phyloP scores from a whole-genome alignment of 768 basidiomycete species.

The Xerocomellus dryophilus region DNA sequence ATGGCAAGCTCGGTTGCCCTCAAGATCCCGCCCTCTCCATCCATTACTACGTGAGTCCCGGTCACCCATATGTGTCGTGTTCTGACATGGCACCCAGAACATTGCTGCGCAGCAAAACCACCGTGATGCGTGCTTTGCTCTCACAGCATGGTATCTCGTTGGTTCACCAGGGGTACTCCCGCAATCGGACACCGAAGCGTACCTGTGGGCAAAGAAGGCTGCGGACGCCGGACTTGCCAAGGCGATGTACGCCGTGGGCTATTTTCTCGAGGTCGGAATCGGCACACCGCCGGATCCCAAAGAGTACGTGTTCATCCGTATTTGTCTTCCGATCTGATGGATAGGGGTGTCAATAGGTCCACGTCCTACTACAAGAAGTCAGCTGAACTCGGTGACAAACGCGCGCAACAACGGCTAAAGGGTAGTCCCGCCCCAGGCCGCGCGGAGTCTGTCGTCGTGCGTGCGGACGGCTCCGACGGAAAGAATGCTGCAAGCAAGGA shows the following conservation, averaged over 20 bases:
- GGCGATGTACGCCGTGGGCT: slow-evolving; percentile 97
- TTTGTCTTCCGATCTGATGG: neutral
- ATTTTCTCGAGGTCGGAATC: slow-evolving; percentile 95
- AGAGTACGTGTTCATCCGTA: slow-evolving; percentile 49
- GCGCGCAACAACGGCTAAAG: slow-evolving; percentile 81
- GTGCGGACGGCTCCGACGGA: slow-evolving; percentile 46
- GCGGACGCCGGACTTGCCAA: slow-evolving; percentile 90
- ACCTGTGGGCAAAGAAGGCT: slow-evolving; percentile 94
- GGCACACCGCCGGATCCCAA: slow-evolving; percentile 64
- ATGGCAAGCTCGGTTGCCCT: slow-evolving; percentile 97
- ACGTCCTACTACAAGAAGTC: slow-evolving; percentile 84
- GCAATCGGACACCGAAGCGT: slow-evolving; percentile 98
- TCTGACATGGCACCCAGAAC: slow-evolving; percentile 53
- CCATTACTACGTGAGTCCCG: slow-evolving; percentile 91
- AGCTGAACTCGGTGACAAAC: slow-evolving; percentile 90
- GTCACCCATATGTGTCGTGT: slow-evolving; percentile 1
- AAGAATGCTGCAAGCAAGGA: slow-evolving; percentile 66
- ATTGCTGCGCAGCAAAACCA: slow-evolving; percentile 98
- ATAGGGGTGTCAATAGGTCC: slow-evolving; percentile 47
- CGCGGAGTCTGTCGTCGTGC: slow-evolving; percentile 58
- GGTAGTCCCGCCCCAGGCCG: slow-evolving; percentile 58
- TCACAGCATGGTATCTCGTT: slow-evolving; percentile 99
- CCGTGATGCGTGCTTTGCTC: slow-evolving; percentile 94
- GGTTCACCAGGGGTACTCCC: slow-evolving; percentile 97
- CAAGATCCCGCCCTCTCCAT: slow-evolving; percentile 96